These are phyloP conservation scores for Spatholobus suberectus DNA, from an alignment of 306 rosid species.

Conservation along the genomic window DNA sequence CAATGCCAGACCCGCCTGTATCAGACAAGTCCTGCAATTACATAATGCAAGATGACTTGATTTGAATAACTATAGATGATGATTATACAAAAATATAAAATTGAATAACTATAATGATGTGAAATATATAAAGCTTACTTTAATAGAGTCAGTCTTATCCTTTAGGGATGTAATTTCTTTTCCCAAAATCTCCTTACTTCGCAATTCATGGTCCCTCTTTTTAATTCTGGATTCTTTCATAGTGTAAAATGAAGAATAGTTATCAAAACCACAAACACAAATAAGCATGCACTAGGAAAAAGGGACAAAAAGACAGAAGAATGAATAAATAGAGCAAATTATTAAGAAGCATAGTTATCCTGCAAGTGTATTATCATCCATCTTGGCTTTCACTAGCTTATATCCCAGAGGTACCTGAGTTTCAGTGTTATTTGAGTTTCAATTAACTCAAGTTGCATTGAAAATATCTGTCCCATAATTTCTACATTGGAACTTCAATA, in stretches of 20 bases:
- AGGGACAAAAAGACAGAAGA: neutral
- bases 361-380: neutral
- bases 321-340: neutral
- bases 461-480: neutral
- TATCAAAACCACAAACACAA: neutral
- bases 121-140: neutral
- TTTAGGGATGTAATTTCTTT: neutral
- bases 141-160: neutral
- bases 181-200: neutral
- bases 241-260: neutral
- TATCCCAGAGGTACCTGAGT: neutral
- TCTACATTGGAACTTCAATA: neutral
- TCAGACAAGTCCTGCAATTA: neutral
- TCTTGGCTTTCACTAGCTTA: neutral
- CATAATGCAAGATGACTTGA: neutral
- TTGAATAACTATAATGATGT: neutral
- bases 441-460: neutral
- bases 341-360: neutral
- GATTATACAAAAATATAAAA: neutral
- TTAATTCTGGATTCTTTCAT: neutral
- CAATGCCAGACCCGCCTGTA: neutral
- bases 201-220: neutral
- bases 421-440: neutral
- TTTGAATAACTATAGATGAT: neutral
- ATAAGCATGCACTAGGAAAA: neutral